Base-by-base conservation (phyloP, 2,329 filamentous ascomycete species). In the Exophiala viscosa region DNA sequence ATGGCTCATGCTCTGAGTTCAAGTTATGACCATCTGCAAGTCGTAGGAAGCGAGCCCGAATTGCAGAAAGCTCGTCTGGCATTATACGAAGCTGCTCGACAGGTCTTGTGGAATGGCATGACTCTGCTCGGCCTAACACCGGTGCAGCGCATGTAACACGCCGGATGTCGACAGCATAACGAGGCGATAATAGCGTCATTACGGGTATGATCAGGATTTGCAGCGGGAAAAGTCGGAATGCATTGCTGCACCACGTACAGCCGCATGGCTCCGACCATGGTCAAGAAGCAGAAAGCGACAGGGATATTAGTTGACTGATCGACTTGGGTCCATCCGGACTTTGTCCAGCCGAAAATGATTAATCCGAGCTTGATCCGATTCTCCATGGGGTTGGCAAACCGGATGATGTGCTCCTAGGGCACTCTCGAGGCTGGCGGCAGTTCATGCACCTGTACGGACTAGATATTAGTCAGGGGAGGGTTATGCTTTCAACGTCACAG, bases 21-120 rank as follows among this genome's bases (percentile, higher is more conserved):
- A 14, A 79, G 79, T 60, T 85, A 85, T 66, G 82, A 85, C 61
- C 76, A 80, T 52, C 70, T 85, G 53, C 80, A 82, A 65, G 81
- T 85, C 28, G 75, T 85, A 43, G 79, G 80, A 43, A 79, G 77
- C 44, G 82, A 84, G 61, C 72, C 71, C 17, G 77, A 80, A 61
- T 68, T 82, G 56, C 80, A 79, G 67, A 73, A 78, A 65, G 81
- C 83, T 8, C 72, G 84, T 58, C 75, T 82, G 68, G 80, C 81
- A 23, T 67, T 87, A 64, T 87, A 86, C 62, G 77, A 79, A 52
- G 75, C 74, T 6, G 82, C 82, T 7, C 76, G 82, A 62, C 81
- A 84, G 65, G 83, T 86, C 17, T 68, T 86, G 64, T 72, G 76
- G 66, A 86, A 85, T 68, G 84, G 83, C 31, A 86, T 87, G 83